Conservation (phyloP, 1,284 basidiomycete species). For the Ceratobasidium sp. region DNA sequence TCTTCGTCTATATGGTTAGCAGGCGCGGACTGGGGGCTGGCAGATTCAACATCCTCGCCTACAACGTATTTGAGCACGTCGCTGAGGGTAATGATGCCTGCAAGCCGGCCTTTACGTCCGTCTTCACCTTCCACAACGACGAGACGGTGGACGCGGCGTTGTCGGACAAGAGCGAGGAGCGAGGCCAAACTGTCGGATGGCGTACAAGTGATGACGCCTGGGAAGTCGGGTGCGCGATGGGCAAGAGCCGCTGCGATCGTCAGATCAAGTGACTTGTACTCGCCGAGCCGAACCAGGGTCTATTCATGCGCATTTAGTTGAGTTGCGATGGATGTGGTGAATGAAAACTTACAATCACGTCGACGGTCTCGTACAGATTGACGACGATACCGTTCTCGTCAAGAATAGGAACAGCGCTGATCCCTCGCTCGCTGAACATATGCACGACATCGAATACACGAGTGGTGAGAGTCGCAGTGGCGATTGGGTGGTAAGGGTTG, state of each 20-base stretch:
- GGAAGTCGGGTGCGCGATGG: constrained; percentile 91
- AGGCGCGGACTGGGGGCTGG: constrained; percentile 38
- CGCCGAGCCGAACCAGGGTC: constrained; percentile 95
- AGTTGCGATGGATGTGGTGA: too few species aligned
- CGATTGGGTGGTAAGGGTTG: constrained; percentile 87
- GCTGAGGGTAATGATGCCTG: constrained; percentile 91
- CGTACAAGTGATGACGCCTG: constrained; percentile 95
- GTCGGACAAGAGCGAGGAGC: constrained; percentile 91
- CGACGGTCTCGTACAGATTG: constrained; percentile 98
- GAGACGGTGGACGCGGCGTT: constrained; percentile 91
- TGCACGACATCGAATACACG: constrained; percentile 98
- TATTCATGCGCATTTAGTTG: constrained; percentile 52
- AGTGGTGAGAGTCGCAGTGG: constrained; percentile 90
- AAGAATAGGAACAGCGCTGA: constrained; percentile 97
- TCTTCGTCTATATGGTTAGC: constrained; percentile 28
- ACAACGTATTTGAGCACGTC: constrained; percentile 91
- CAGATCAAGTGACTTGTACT: constrained; percentile 92
- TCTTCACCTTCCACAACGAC: constrained; percentile 90
- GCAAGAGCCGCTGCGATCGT: constrained; percentile 95
- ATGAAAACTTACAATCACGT: constrained; percentile 89
- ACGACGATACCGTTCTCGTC: constrained; percentile 94
- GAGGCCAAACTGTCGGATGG: constrained; percentile 94
- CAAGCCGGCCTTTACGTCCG: constrained; percentile 82
- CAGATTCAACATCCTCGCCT: constrained; percentile 56
- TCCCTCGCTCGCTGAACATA: constrained; percentile 96